Conservation (phyloP, 176 grass and related monocot species). For the Metroxylon sagu region DNA sequence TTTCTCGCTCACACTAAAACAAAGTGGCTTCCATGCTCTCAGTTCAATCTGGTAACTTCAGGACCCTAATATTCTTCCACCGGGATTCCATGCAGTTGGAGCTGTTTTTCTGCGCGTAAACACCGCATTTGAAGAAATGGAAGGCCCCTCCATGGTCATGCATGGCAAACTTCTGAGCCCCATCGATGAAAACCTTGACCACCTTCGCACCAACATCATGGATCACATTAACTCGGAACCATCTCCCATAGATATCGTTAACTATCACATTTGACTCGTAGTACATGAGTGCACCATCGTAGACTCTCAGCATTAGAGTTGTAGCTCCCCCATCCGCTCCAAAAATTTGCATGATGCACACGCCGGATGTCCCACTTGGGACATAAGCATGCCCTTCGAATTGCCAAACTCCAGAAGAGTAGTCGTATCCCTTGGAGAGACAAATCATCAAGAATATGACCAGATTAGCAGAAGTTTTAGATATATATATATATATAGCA, state of each 20-base stretch:
- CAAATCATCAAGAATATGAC: too few relatives aligned
- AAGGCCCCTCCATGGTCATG: too few relatives aligned
- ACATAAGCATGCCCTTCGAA: constrained; percentile 42
- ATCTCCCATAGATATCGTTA: constrained; percentile 16
- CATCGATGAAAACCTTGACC: too few relatives aligned
- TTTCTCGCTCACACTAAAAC: too few relatives aligned
- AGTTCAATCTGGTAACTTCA: not conserved
- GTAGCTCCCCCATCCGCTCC: constrained; percentile 12
- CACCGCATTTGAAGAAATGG: not conserved
- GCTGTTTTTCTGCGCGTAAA: constrained; percentile 16
- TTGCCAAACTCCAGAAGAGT: constrained; percentile 39
- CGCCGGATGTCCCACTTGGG: constrained; percentile 25
- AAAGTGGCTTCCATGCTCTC: too few relatives aligned
- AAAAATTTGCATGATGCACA: constrained; percentile 46
- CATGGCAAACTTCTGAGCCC: too few relatives aligned
- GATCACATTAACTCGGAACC: constrained; percentile 51
- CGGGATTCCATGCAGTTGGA: constrained; percentile 24
- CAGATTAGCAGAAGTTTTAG: too few relatives aligned
- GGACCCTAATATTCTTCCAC: constrained; percentile 22
- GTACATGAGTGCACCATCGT: constrained; percentile 29
- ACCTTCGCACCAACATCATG: constrained; percentile 22
- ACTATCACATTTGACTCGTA: constrained; percentile 28
- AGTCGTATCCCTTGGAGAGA: constrained; percentile 24
- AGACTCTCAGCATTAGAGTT: constrained; percentile 48
- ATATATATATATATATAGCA: too few relatives aligned